A percentile compares a stretch with the other conserved stretches of the same genome.
These are phyloP conservation scores for Alloteropsis angusta DNA, from an alignment of 202 grass and related monocot species.

Conservation along the genomic window DNA sequence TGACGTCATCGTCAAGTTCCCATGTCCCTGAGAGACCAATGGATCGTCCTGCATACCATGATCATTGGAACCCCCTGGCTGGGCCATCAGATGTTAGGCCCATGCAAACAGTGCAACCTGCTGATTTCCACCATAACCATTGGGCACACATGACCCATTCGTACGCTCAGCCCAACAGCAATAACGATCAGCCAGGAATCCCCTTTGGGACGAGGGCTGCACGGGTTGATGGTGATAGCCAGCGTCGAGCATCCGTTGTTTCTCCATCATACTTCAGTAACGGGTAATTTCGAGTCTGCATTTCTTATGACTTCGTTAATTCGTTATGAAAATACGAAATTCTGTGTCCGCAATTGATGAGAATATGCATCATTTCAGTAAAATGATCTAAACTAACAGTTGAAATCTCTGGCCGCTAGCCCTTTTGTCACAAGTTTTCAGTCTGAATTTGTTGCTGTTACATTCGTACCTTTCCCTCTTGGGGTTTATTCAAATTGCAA, in stretches of 20 bases:
- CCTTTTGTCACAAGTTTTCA: neutral
- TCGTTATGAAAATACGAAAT: neutral
- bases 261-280: slow-evolving; percentile 50
- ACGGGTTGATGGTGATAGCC: slow-evolving; percentile 46
- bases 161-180: slow-evolving; percentile 41
- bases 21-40: slow-evolving; percentile 49
- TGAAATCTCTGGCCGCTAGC: neutral
- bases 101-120: slow-evolving; percentile 35
- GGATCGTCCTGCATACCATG: slow-evolving; percentile 39
- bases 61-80: slow-evolving; percentile 47
- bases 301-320: neutral
- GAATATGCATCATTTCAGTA: neutral
- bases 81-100: slow-evolving; percentile 47
- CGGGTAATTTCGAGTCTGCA: slow-evolving; percentile 40
- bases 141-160: slow-evolving; percentile 50
- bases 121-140: slow-evolving; percentile 67
- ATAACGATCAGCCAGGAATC: slow-evolving; percentile 49
- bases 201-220: slow-evolving; percentile 51
- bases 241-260: slow-evolving; percentile 35
- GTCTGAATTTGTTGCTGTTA: neutral
- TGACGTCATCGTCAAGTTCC: slow-evolving; percentile 48
- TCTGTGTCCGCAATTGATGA: neutral
- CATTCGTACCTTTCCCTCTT: neutral
- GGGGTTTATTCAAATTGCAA: neutral
- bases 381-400: slow-evolving; percentile 7